phyloP scores from a whole-genome alignment of 1,139 yeast genomes.

The Blastobotrys proliferans region DNA sequence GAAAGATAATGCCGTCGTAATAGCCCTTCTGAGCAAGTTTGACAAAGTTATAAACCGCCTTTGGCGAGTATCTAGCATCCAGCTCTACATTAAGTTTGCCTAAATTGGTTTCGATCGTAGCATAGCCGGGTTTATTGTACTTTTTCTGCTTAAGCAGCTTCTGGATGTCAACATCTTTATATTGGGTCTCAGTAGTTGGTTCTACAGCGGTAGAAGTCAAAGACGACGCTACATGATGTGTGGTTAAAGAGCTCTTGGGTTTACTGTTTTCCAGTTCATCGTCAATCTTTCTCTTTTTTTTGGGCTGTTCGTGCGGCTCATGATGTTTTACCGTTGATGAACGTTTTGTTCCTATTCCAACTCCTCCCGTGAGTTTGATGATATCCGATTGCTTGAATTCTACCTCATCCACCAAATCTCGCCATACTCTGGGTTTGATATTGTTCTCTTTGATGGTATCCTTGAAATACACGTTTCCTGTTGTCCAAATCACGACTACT shows the following conservation, averaged over 20 bases:
- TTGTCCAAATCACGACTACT: slow-evolving; percentile 32
- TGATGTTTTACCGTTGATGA: slow-evolving; percentile 6
- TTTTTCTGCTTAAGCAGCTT: slow-evolving; percentile 31
- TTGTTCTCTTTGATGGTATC: slow-evolving; percentile 34
- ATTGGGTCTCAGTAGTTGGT: slow-evolving; percentile 28
- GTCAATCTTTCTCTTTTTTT: not conserved
- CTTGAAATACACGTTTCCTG: slow-evolving; percentile 35
- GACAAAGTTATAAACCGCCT: slow-evolving; percentile 44
- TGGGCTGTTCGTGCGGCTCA: not conserved
- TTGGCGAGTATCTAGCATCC: slow-evolving; percentile 39
- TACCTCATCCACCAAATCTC: slow-evolving; percentile 34
- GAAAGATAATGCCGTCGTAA: slow-evolving; percentile 43
- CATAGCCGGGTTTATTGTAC: slow-evolving; percentile 32
- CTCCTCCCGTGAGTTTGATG: slow-evolving; percentile 29
- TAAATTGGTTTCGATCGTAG: slow-evolving; percentile 37
- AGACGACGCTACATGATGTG: slow-evolving; percentile 34
- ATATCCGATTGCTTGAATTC: slow-evolving; percentile 32
- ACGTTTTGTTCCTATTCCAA: slow-evolving; percentile 19
- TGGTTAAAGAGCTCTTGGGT: slow-evolving; percentile 22
- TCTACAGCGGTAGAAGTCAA: slow-evolving; percentile 35
- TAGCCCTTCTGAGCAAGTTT: slow-evolving; percentile 38
- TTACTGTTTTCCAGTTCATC: not conserved
- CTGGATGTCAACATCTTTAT: slow-evolving; percentile 22
- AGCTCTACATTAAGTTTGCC: slow-evolving; percentile 43
- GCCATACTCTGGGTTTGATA: slow-evolving; percentile 30